Evolutionary conservation across 2,329 filamentous ascomycete genomes (phyloP).

Genomic region (Xylariaceae sp.): DNA sequence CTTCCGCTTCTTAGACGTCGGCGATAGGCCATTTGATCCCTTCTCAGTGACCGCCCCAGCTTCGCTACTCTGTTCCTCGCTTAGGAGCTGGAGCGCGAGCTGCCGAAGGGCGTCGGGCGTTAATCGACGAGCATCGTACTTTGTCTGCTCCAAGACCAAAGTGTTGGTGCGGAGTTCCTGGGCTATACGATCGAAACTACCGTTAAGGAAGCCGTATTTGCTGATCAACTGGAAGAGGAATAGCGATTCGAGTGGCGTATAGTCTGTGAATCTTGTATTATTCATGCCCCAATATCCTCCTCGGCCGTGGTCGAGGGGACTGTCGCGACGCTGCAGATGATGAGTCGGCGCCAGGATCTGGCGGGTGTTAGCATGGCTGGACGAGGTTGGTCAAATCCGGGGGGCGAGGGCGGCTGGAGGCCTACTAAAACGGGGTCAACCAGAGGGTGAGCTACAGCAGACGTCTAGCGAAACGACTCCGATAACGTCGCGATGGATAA

Average conservation of each 20-base stretch:
- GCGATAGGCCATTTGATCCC: slow-evolving; percentile 46
- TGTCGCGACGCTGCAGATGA: slow-evolving; percentile 49
- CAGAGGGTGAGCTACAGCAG: slow-evolving; percentile 13
- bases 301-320: slow-evolving; percentile 54
- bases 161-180: slow-evolving; percentile 69
- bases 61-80: slow-evolving; percentile 63
- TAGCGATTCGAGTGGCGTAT: slow-evolving; percentile 81
- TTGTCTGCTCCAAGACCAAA: slow-evolving; percentile 63
- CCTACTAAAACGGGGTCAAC: slow-evolving; percentile 26
- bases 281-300: slow-evolving; percentile 54
- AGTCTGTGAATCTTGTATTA: slow-evolving; percentile 52
- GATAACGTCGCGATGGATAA: slow-evolving; percentile 27
- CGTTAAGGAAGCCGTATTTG: slow-evolving; percentile 59
- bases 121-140: slow-evolving; percentile 70
- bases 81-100: slow-evolving; percentile 71
- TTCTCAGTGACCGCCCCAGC: slow-evolving; percentile 37
- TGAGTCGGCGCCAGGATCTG: slow-evolving; percentile 54
- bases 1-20: slow-evolving; percentile 70
- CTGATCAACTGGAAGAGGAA: slow-evolving; percentile 78
- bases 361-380: slow-evolving; percentile 26
- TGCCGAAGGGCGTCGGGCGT: slow-evolving; percentile 73
- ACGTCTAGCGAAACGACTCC: slow-evolving; percentile 26
- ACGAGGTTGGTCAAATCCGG: slow-evolving; percentile 4
- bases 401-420: slow-evolving; percentile 18
- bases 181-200: slow-evolving; percentile 68